phyloP scores from a whole-genome alignment of 345 rosid species.

The Citrus australasica region DNA sequence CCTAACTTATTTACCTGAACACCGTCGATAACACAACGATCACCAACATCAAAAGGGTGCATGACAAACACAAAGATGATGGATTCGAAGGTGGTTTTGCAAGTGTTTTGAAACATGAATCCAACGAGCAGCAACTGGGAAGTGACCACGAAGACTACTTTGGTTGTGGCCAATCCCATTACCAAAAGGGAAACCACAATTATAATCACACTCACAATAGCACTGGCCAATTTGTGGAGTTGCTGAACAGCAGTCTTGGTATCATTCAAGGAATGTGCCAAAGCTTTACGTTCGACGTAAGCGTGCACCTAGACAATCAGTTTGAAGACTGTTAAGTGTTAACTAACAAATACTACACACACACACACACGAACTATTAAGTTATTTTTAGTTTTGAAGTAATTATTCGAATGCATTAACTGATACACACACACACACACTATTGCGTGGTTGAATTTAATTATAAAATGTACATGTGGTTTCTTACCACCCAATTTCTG shows the following conservation, averaged over 20 bases:
- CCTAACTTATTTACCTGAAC: conserved; percentile 42
- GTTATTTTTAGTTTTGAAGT: too few relatives aligned
- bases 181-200: conserved; percentile 52
- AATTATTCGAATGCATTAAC: too few relatives aligned
- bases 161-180: conserved; percentile 58
- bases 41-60: conserved; percentile 87
- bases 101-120: conserved; percentile 75
- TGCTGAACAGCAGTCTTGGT: conserved; percentile 77
- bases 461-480: too few relatives aligned
- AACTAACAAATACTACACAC: neutral
- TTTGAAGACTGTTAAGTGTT: neutral
- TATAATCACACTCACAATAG: conserved; percentile 48
- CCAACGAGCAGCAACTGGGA: conserved; percentile 71
- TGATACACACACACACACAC: too few relatives aligned
- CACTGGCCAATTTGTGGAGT: conserved; percentile 73
- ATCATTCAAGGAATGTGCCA: conserved; percentile 70
- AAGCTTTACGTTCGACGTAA: conserved; percentile 64
- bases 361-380: too few relatives aligned
- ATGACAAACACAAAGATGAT: conserved; percentile 78
- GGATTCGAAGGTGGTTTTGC: conserved; percentile 78
- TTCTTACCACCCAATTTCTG: conserved; percentile 52
- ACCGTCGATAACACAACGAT: conserved; percentile 74
- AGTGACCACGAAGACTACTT: conserved; percentile 47
- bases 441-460: too few relatives aligned
- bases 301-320: conserved; percentile 49